phyloP scores from a whole-genome alignment of 208 protist genomes.

The Crithidia mellificae region DNA sequence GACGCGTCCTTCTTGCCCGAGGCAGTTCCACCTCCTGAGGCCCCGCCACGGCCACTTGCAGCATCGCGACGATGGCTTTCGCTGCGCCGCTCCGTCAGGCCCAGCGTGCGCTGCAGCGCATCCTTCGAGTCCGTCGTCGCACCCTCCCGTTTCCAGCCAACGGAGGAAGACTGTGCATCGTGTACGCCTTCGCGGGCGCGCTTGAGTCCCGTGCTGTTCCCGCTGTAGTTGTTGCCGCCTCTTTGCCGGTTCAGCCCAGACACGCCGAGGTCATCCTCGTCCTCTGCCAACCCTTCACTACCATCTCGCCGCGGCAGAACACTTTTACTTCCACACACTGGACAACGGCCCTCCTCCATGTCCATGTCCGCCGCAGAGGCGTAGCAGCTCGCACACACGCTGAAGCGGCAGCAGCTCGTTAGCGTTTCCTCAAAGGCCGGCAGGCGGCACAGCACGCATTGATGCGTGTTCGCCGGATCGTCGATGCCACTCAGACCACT shows the following conservation, averaged over 20 bases:
- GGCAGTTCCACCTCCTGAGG: not conserved
- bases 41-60: not conserved
- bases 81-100: not conserved
- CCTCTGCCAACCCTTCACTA: not conserved
- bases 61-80: not conserved
- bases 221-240: not conserved
- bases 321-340: slow-evolving; percentile 55
- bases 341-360: slow-evolving; percentile 57
- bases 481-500: slow-evolving; percentile 8
- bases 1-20: not conserved
- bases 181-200: not conserved
- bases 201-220: not conserved
- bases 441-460: slow-evolving; percentile 74
- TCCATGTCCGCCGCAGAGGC: slow-evolving; percentile 65
- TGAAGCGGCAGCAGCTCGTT: slow-evolving; percentile 60
- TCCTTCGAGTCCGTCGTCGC: slow-evolving; percentile 8
- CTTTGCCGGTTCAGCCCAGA: not conserved
- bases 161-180: not conserved
- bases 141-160: slow-evolving; percentile 15
- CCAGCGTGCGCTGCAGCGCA: slow-evolving; percentile 1
- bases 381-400: slow-evolving; percentile 56
- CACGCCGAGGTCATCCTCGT: not conserved
- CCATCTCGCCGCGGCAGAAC: not conserved
- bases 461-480: slow-evolving; percentile 32
- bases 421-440: slow-evolving; percentile 39